Evolutionary conservation across 768 basidiomycete species (phyloP), one percentile per base, ranked within the genome.

Genomic region (Cystofilobasidium macerans): DNA sequence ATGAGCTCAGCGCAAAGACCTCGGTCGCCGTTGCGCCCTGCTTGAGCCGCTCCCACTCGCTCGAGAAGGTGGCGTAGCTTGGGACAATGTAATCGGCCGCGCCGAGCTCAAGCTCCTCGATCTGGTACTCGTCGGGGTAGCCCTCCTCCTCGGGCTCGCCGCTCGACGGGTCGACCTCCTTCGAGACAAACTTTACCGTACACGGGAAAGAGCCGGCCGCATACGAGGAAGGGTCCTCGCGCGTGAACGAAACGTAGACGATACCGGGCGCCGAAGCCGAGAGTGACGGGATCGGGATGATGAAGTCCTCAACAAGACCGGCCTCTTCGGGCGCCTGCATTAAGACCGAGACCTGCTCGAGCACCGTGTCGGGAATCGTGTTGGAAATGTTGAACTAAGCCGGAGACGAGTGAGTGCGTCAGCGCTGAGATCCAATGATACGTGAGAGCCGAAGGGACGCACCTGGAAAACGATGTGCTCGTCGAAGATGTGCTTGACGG

Each of bases 71-170:
- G 14, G 84, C 85, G 72, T 97, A 98, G 71, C 83, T 92, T n/a
- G 95, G 94, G 45, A 93, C 79, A 73, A 99, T 88, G 76, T 94
- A 99, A 79, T 98, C 94, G 2, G 86, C 88, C 14, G 89, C 93
- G 67, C 86, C 85, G 61, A 99, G 80, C 75, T 98, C 95, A 64
- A 95, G 83, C 69, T 98, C 95, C 76, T 99, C 95, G 48, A 97
- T 79, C 76, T 90, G 89, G 77, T 99, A 99, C 77, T 98, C 94
- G 78, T 98, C 95, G 73, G 92, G 89, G 76, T 98, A 99, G n/a
- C 95, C 95, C 62, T 95, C 93, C 70, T 88, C 90, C 77, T 99
- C 95, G 12, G 95, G 95, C 73, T 89, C 85, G 28, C 93, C 93
- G 18, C 88, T 93, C 53, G 87, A 82, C 16, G 95, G 95, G 76